phyloP scores from a whole-genome alignment of 441 rosid genomes.

The Geranium incanum region DNA sequence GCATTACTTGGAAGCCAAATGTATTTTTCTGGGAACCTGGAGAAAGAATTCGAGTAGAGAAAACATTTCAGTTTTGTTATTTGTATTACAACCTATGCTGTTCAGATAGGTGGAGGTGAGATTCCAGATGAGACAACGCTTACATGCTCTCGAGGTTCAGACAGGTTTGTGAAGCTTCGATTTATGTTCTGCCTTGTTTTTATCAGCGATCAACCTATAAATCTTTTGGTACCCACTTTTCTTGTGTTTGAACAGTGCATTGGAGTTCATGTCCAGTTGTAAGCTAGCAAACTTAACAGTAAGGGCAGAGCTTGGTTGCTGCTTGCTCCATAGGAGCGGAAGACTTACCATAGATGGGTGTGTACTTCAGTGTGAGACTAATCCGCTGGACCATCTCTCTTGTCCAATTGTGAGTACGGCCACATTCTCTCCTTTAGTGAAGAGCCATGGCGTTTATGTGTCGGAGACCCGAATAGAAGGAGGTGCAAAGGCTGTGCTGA shows the following conservation, averaged over 20 bases:
- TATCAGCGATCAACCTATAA: not conserved
- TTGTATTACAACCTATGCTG: conserved; percentile 29
- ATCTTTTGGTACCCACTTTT: not conserved
- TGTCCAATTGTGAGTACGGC: conserved; percentile 83
- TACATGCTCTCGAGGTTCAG: conserved; percentile 80
- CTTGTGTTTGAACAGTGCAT: conserved; percentile 51
- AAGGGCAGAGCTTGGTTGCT: conserved; percentile 88
- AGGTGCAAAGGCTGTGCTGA: conserved; percentile 79
- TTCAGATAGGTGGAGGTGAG: conserved; percentile 86
- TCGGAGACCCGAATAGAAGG: conserved; percentile 82
- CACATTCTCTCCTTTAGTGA: conserved; percentile 30
- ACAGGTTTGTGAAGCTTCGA: conserved; percentile 51
- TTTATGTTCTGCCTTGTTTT: conserved; percentile 1
- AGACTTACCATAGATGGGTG: conserved; percentile 78
- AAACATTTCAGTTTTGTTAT: conserved; percentile 9
- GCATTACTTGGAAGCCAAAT: not conserved
- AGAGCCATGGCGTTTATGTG: conserved; percentile 41
- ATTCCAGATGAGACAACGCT: conserved; percentile 83
- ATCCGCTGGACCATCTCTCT: conserved; percentile 81
- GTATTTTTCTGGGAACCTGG: not conserved
- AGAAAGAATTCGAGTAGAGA: conserved; percentile 6
- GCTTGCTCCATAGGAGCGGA: conserved; percentile 88
- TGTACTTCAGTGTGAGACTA: conserved; percentile 71
- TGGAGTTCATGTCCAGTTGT: conserved; percentile 77
- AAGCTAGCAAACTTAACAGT: conserved; percentile 75